A percentile compares a stretch with the other conserved stretches of the same genome.
Conservation (phyloP, 2,329 filamentous ascomycete genomes). For the Hypoxylon sp. region DNA sequence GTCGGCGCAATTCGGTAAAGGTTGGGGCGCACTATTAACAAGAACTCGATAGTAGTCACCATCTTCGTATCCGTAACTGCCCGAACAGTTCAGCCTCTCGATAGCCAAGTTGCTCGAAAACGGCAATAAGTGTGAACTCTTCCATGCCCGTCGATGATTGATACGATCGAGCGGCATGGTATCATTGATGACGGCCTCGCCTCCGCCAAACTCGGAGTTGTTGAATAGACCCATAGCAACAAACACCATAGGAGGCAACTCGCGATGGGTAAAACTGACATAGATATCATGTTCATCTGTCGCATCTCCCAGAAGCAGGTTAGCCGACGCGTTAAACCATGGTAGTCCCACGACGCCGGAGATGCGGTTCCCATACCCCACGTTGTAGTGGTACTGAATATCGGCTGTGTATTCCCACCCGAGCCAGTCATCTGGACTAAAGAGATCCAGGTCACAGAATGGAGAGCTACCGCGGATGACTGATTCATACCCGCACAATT, state of each 20-base stretch:
- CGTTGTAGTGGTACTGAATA: conserved; percentile 75
- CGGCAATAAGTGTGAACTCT: conserved; percentile 72
- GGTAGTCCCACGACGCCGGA: conserved; percentile 73
- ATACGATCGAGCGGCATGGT: conserved; percentile 75
- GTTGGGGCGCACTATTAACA: conserved; percentile 62
- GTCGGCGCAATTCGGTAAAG: conserved; percentile 59
- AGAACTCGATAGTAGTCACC: conserved; percentile 65
- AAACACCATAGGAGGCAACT: conserved; percentile 75
- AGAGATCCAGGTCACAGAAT: conserved; percentile 72
- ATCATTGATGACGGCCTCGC: conserved; percentile 66
- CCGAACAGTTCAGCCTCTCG: conserved; percentile 73
- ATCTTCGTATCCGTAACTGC: conserved; percentile 68
- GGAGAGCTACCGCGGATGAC: conserved; percentile 73
- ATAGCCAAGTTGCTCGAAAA: conserved; percentile 77
- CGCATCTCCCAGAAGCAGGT: conserved; percentile 60
- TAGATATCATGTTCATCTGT: conserved; percentile 70
- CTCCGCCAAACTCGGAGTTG: conserved; percentile 70
- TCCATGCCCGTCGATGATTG: conserved; percentile 75
- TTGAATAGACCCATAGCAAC: conserved; percentile 80
- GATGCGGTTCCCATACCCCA: conserved; percentile 73
- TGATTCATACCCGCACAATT: conserved; percentile 76
- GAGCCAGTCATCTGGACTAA: conserved; percentile 75
- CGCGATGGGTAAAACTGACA: conserved; percentile 78
- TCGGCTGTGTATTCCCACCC: conserved; percentile 76
- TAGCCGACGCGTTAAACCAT: conserved; percentile 75